Conservation (phyloP, 1,139 yeast genomes). For the Candida glucosophila region DNA sequence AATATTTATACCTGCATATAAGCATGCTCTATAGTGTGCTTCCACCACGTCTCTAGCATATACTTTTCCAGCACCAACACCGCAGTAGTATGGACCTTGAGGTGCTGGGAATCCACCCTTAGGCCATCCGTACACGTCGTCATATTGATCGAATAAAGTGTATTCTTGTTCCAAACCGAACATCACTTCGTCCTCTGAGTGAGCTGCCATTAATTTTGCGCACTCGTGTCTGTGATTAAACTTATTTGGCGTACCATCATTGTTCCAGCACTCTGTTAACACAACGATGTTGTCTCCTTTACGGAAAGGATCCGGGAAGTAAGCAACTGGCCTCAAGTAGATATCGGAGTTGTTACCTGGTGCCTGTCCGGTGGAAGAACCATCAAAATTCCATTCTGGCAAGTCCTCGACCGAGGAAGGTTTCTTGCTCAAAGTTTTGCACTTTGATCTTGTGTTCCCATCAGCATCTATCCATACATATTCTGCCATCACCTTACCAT, state of each 20-base stretch:
- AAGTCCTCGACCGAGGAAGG: constrained; percentile 74
- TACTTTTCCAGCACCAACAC: constrained; percentile 98
- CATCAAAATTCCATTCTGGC: constrained; percentile 99
- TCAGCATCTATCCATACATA: constrained; percentile 96
- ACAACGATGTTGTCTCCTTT: constrained; percentile 95
- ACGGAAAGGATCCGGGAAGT: constrained; percentile 95
- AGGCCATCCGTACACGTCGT: constrained; percentile 97
- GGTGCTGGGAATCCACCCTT: constrained; percentile 99
- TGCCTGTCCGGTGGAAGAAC: constrained; percentile 97
- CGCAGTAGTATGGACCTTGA: constrained; percentile 99
- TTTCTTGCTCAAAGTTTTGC: constrained; percentile 69
- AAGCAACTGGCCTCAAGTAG: constrained; percentile 88
- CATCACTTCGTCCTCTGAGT: constrained; percentile 81
- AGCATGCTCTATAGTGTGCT: constrained; percentile 98
- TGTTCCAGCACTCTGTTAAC: constrained; percentile 94
- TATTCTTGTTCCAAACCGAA: constrained; percentile 98
- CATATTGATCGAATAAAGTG: constrained; percentile 87
- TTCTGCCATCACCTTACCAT: constrained; percentile 85
- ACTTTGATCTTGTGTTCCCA: constrained; percentile 89
- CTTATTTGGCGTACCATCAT: constrained; percentile 98
- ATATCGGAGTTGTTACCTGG: constrained; percentile 97
- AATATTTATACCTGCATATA: constrained; percentile 80
- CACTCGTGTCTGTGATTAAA: constrained; percentile 97
- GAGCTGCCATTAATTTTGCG: constrained; percentile 92
- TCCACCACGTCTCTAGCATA: constrained; percentile 97